Percentiles rank a stretch among this genome's conserved stretches.
These are phyloP conservation scores for Prinsepia uniflora DNA, from an alignment of 306 rosid genomes.

Conservation along the genomic window DNA sequence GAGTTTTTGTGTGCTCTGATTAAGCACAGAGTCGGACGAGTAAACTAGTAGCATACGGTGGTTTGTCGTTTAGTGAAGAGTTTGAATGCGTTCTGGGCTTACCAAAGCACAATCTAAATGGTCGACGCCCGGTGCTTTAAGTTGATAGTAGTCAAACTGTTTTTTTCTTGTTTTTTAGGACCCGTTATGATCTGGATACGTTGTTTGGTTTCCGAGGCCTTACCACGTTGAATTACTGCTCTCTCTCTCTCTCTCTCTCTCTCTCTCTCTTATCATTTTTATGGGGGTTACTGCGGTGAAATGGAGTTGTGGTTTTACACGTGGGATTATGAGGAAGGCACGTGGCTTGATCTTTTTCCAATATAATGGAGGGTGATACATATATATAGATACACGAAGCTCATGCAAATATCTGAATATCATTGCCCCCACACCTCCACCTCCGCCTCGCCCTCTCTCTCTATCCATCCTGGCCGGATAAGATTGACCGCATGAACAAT, in stretches of 20 bases:
- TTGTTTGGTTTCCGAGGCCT: background rate
- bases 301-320: background rate
- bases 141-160: background rate
- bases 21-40: slow-evolving; percentile 21
- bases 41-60: slow-evolving; percentile 11
- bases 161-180: slow-evolving; percentile 1
- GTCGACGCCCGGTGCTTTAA: slow-evolving; percentile 1
- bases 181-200: slow-evolving; percentile 4
- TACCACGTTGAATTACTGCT: slow-evolving; percentile 4
- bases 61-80: slow-evolving; percentile 45
- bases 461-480: background rate
- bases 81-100: slow-evolving; percentile 4
- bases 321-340: background rate
- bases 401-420: slow-evolving; percentile 1
- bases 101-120: slow-evolving; percentile 9
- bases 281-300: background rate
- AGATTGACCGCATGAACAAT: background rate
- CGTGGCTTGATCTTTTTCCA: background rate
- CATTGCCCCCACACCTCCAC: background rate
- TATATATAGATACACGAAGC: too few species aligned
- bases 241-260: background rate
- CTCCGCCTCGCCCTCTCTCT: background rate
- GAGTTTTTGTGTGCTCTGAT: slow-evolving; percentile 8
- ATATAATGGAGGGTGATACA: background rate
- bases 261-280: too few species aligned